Evolutionary conservation across 768 basidiomycete species (phyloP).

Genomic region (Mycena galericulata): DNA sequence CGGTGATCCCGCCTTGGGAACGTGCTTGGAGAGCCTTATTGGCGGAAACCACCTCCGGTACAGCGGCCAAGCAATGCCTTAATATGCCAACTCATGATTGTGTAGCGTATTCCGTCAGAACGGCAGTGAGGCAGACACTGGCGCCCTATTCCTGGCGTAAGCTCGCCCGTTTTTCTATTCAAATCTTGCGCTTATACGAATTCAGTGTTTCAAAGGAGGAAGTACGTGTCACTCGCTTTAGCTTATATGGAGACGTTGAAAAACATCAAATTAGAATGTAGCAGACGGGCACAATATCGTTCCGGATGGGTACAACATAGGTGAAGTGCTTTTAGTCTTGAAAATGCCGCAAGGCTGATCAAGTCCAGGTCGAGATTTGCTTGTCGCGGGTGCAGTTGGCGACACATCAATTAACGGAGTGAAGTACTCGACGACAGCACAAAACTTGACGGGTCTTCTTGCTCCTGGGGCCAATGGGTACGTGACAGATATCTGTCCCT

Average conservation of each 20-base stretch:
- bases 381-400: constrained; percentile 38
- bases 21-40: constrained; percentile 81
- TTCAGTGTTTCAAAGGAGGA: constrained; percentile 61
- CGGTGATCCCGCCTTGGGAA: constrained; percentile 70
- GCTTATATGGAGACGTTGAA: neutral
- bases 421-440: constrained; percentile 58
- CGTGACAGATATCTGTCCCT: constrained; percentile 2
- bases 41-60: constrained; percentile 88
- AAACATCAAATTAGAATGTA: constrained; percentile 41
- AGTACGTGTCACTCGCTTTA: constrained; percentile 18
- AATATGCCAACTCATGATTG: constrained; percentile 46
- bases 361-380: constrained; percentile 31
- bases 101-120: constrained; percentile 69
- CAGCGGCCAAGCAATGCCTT: constrained; percentile 41
- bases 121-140: constrained; percentile 57
- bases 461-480: constrained; percentile 61
- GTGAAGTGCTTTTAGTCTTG: constrained; percentile 43
- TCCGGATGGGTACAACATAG: constrained; percentile 63
- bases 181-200: neutral
- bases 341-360: constrained; percentile 43
- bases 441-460: constrained; percentile 67
- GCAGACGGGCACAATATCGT: constrained; percentile 54
- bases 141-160: constrained; percentile 73
- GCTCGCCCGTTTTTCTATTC: constrained; percentile 30
- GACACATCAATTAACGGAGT: constrained; percentile 55